Evolutionary conservation across 2,329 filamentous ascomycete species (phyloP), one percentile per base, ranked within the genome.

Genomic region (Epicoccum nigrum): DNA sequence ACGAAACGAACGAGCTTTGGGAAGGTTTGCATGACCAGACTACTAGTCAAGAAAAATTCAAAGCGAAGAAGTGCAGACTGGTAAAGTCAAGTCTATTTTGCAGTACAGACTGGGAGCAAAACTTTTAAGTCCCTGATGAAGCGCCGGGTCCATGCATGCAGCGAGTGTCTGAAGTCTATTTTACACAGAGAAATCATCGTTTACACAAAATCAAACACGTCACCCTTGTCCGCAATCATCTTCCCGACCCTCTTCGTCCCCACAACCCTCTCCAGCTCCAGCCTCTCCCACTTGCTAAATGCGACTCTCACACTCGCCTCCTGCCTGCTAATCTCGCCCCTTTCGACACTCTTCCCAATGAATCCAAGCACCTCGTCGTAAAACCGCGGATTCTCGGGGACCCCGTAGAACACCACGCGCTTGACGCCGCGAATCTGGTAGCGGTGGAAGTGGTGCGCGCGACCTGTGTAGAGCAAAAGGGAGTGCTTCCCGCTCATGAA

Each of bases 381-480:
- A 64, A 94, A 93, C 16, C 83, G 70, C 20, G 89, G 88, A 69
- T 97, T 96, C 64, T 97, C 93, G 0, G 94, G 94, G 25, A 97
- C 73, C 1, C 87, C 89, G 71, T 97, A 97, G 79, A 96, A 88
- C 43, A 97, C 82, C n/a, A 97, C 83, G 32, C 86, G 82, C 71
- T 86, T 87, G 12, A 94, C 91, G 17, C 94, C 94, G 28, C 85
- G 83, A 45, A 99, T 81, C 60, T 84, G 83, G 68, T 94, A 92
- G n/a, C 94, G 83, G 41, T 91, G 86, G 80, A 97, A 97, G 74
- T 99, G 94, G 74, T 99, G 94, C n/a, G 92, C 90, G 52, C 94
- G 86, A 72, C 96, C 93, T 2, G 92, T 95, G 76, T 97, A 99
- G 13, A 99, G 79, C 31, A 99, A 76, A 15, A 97, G 82, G 16